Evolutionary conservation across 768 basidiomycete species (phyloP), one percentile per base, ranked within the genome.

Genomic region (Hypsizygus marmoreus): DNA sequence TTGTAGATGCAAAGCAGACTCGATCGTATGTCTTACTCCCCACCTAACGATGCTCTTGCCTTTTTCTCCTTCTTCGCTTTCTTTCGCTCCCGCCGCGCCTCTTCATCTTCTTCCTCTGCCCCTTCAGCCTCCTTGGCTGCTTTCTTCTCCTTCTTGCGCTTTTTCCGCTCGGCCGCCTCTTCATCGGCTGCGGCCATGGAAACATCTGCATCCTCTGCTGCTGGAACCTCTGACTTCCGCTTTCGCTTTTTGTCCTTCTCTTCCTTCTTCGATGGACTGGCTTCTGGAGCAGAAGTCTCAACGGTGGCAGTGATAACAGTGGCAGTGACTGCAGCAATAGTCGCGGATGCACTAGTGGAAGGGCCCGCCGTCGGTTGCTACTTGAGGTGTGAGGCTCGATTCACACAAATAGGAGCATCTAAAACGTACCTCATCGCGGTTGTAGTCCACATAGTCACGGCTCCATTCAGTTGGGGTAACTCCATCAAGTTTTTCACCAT

Each of bases 381-480:
- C 10, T 36, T 19, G 31, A 30, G 29, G 28, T 43, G 40, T 57
- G 20, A 42, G 50, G 53, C 37, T 45, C 37, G 20, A 49, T 32
- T 54, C 11, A 24, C 48, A 49, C 16, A 43, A 47, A 4, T 1
- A 29, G 32, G 39, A 28, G 25, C 49, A 26, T 37, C 49, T 16
- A 57, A 50, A 41, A 60, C 61, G 38, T 62, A 54, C 57, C 53
- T 72, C 67, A 37, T 87, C 87, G 35, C 88, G 84, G 52, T 77
- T 86, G 67, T 95, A 97, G 65, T 99, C 97, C 42, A 95, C 80
- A 64, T 99, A 98, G 60, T 92, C 91, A 49, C 84, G 80, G 59
- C 79, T 89, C 97, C 97, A 98, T 41, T 88, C 84, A 11, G 82
- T 72, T 14, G 97, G 97, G 0, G 97, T 99, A 34, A 85, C 80